These are phyloP conservation scores for Termitomyces bulborhizus DNA, from an alignment of 768 basidiomycete species.

Conservation along the genomic window DNA sequence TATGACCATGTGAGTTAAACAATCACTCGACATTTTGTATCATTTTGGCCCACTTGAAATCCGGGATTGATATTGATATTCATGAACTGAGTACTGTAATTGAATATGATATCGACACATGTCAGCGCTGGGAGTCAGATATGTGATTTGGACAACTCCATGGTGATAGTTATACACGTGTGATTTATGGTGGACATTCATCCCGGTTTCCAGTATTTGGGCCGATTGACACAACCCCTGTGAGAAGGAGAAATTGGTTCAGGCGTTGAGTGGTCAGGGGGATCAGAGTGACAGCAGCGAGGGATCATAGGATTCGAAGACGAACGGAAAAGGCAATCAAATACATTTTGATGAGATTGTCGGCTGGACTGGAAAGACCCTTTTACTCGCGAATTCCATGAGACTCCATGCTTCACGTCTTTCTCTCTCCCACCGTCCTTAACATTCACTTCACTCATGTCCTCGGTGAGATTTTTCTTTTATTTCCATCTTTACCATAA, in stretches of 20 bases:
- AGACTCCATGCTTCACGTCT: slow-evolving; percentile 6
- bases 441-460: not conserved
- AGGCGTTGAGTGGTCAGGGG: not conserved
- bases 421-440: slow-evolving; percentile 1
- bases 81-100: not conserved
- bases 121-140: not conserved
- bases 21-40: not conserved
- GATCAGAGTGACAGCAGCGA: not conserved
- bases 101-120: too few relatives aligned
- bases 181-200: not conserved
- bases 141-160: not conserved
- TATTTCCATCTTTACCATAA: not conserved
- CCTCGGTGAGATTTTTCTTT: slow-evolving; percentile 2
- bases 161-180: too few relatives aligned
- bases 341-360: slow-evolving; percentile 15
- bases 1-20: not conserved
- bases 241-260: too few relatives aligned
- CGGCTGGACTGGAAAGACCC: slow-evolving; percentile 6
- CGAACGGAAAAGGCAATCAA: slow-evolving; percentile 8
- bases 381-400: slow-evolving; percentile 11
- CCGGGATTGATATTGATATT: slow-evolving; percentile 1
- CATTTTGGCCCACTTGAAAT: slow-evolving; percentile 8
- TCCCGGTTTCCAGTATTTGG: not conserved
- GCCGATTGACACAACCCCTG: not conserved
- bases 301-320: not conserved